Base-by-base conservation (phyloP, 2,329 filamentous ascomycete species). In the Coniochaeta ligniaria region DNA sequence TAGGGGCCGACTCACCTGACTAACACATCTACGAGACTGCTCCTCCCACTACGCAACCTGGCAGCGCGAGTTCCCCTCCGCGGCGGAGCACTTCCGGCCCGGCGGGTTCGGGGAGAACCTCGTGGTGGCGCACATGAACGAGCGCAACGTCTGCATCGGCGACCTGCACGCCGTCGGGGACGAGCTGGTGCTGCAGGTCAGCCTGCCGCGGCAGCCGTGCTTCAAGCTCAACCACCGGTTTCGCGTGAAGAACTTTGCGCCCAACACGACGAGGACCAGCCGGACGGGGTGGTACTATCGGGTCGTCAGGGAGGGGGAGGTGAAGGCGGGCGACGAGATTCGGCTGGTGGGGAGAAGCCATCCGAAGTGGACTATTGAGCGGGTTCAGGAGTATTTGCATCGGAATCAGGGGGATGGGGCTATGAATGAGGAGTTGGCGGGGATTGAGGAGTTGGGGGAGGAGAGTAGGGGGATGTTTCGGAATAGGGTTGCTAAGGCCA, bases 191-290 rank as follows among this genome's bases (percentile, higher is more conserved):
- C 75, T 88, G 0, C 82, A 88, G 65, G 81, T 88, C 26, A 82
- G 79, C 63, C 73, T 87, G 26, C 86, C 86, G 0, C 78, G 86
- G 17, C 81, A 85, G 64, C 86, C 86, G 11, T 89, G 86, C 73
- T 89, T 83, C 74, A 89, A 89, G 68, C 78, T 89, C 9, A 89
- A 89, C 68, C 85, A 88, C 66, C 83, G 86, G 1, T 89, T 89
- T 69, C 77, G 81, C 36, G 73, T 87, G 11, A 83, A 83, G 66
- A 81, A 85, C 62, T 87, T 89, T 70, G 83, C 85, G 4, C 80
- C 80, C 0, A 74, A 78, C 22, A 82, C 83, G 0, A 86, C 83
- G 71, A 76, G 79, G 63, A 75, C 74, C 1, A 82, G 82, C 61
- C 79, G 85, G 1, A 88, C 85, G 0, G 86, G 86, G 0, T 89